Conservation (phyloP, 257 asterid genomes). For the Nicotiana otophora region DNA sequence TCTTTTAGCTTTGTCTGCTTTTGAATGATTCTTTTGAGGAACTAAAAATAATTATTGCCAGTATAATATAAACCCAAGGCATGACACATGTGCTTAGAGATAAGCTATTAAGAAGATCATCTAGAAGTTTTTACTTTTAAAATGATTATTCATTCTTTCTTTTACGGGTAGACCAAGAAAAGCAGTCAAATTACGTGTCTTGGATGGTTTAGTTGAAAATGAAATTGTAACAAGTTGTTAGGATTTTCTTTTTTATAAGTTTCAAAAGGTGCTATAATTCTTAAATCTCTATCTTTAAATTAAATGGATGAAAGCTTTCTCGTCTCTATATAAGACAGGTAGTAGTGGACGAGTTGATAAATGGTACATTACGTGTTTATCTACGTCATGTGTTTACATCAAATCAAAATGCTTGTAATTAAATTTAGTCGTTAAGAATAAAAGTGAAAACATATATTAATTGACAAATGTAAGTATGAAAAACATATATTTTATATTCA, state of each 20-base stretch:
- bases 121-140: not conserved
- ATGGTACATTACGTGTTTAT: too few species aligned
- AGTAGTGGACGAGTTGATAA: too few species aligned
- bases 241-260: too few species aligned
- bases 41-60: not conserved
- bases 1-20: not conserved
- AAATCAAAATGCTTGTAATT: too few species aligned
- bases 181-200: slow-evolving; percentile 3
- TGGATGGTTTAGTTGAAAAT: not conserved
- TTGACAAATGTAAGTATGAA: too few species aligned
- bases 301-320: not conserved
- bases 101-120: not conserved
- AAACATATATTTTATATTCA: too few species aligned
- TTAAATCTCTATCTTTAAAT: not conserved
- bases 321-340: too few species aligned
- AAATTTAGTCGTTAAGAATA: too few species aligned
- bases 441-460: too few species aligned
- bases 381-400: too few species aligned
- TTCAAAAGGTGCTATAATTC: too few species aligned
- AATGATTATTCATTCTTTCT: not conserved
- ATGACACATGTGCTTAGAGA: not conserved
- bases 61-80: not conserved
- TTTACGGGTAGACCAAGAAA: not conserved
- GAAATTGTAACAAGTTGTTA: not conserved
- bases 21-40: not conserved